Percentiles rank a stretch among this genome's conserved stretches.
Evolutionary conservation across 2,329 filamentous ascomycete species (phyloP).

Genomic region (Arthrinium phaeospermum): DNA sequence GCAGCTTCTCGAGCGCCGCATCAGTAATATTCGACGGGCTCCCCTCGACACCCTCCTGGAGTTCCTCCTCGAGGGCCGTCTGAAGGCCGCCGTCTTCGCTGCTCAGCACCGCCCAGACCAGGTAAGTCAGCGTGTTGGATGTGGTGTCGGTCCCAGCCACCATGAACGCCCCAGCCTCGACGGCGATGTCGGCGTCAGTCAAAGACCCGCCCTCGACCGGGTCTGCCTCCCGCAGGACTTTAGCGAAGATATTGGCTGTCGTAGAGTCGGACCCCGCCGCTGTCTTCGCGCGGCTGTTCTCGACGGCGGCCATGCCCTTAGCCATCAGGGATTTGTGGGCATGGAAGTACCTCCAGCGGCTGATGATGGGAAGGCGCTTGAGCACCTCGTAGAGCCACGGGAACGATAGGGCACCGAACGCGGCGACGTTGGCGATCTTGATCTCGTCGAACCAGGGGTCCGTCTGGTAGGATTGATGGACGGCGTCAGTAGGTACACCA

Average conservation of each 20-base stretch:
- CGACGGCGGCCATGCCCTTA: neutral
- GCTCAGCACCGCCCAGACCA: constrained; percentile 47
- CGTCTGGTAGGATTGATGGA: neutral
- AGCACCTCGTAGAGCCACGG: neutral
- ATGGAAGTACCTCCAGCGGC: neutral
- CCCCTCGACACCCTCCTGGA: neutral
- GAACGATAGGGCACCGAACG: neutral
- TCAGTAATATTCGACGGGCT: neutral
- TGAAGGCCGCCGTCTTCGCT: constrained; percentile 34
- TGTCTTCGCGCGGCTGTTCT: neutral
- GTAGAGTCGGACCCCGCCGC: neutral
- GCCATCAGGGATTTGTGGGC: neutral
- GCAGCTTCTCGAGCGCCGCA: constrained; percentile 37
- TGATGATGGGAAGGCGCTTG: neutral
- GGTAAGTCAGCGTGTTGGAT: constrained; percentile 53
- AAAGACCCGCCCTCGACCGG: neutral
- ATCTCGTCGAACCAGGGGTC: neutral
- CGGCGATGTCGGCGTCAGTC: neutral
- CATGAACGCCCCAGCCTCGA: constrained; percentile 51
- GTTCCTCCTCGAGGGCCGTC: constrained; percentile 17
- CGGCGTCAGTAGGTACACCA: neutral
- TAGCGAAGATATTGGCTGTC: neutral
- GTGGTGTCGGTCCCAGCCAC: constrained; percentile 60
- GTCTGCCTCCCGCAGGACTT: neutral
- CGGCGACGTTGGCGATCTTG: neutral